Base-by-base conservation (phyloP, 164 flowering plant genomes). In the Chimonanthus salicifolius region DNA sequence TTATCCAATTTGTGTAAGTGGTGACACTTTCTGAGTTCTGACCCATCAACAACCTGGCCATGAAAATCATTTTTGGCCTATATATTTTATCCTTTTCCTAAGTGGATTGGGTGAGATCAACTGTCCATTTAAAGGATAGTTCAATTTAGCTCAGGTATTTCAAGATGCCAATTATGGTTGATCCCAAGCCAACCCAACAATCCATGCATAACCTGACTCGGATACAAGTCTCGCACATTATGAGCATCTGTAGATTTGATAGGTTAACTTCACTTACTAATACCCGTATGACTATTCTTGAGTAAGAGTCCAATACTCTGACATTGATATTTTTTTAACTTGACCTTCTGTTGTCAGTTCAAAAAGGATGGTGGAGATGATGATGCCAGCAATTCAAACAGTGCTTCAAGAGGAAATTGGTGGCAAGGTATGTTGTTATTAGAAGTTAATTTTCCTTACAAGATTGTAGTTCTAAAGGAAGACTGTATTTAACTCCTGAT, bases 341-440 rank as follows among this genome's bases (percentile, higher is more conserved):
- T 6, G 18, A 49, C 33, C 33, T 33, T 33, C 10, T 15, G 45
- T 74, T 49, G 13, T 76, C 80, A 90, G 98, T 83, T 80, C 76
- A 86, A 86, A 80, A 88, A 88, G 74, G 85, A 54, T 9, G 5
- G 60, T 8, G 60, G 60, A n/a, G 60, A 54, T 11, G 60, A 54
- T 54, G 60, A 54, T n/a, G 11, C 60, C 4, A 54, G 6, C 60
- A 54, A 54, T n/a, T 54, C 60, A 13, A 54, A 54, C 5, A 10
- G 60, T 4, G 60, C 60, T 54, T 54, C 60, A 10, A 54, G 60
- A 4, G 60, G 60, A 54, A 54, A 54, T n/a, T 54, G 60, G 60
- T 54, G 60, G 60, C 60, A 54, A 54, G 60, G 60, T 54, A 54
- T 6, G n/a, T 9, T 54, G 60, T 54, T 7, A 11, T 6, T 54